These are phyloP conservation scores for Ogataea pilisensis DNA, from an alignment of 805 yeast species.

Conservation along the genomic window DNA sequence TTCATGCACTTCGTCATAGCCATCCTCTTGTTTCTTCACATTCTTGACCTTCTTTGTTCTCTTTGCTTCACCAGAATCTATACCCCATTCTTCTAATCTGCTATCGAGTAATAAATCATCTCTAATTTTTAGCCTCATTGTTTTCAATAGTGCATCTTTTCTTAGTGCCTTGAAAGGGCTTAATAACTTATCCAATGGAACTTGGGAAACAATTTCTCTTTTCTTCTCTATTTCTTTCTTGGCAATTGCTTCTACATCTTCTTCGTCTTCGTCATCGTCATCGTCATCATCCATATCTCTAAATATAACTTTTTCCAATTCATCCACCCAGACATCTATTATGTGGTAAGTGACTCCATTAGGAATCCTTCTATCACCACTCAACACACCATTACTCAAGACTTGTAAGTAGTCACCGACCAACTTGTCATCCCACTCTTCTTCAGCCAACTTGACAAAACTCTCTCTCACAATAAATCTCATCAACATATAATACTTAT, in stretches of 20 bases:
- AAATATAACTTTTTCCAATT: slow-evolving; percentile 64
- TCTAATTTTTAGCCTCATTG: slow-evolving; percentile 58
- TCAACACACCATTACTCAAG: slow-evolving; percentile 31
- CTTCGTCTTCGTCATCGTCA: slow-evolving; percentile 41
- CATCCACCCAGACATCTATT: slow-evolving; percentile 80
- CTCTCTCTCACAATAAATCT: slow-evolving; percentile 71
- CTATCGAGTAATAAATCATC: slow-evolving; percentile 65
- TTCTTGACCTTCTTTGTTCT: slow-evolving; percentile 7
- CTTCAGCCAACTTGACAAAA: slow-evolving; percentile 48
- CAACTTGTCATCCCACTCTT: slow-evolving; percentile 50
- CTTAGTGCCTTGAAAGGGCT: slow-evolving; percentile 56
- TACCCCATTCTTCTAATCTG: slow-evolving; percentile 64
- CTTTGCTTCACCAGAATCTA: slow-evolving; percentile 29
- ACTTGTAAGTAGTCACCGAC: slow-evolving; percentile 44
- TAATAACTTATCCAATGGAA: slow-evolving; percentile 55
- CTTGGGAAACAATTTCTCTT: slow-evolving; percentile 34
- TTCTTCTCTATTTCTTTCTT: slow-evolving; percentile 14
- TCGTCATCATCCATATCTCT: slow-evolving; percentile 43
- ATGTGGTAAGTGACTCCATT: slow-evolving; percentile 81
- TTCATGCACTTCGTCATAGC: slow-evolving; percentile 15
- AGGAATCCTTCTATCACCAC: slow-evolving; percentile 58
- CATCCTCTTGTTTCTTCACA: slow-evolving; percentile 8
- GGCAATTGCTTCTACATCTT: slow-evolving; percentile 17
- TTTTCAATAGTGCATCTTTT: slow-evolving; percentile 49
- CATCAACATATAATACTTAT: slow-evolving; percentile 77